phyloP scores from a whole-genome alignment of 495 filamentous ascomycete species.

The Penicillium lagena region DNA sequence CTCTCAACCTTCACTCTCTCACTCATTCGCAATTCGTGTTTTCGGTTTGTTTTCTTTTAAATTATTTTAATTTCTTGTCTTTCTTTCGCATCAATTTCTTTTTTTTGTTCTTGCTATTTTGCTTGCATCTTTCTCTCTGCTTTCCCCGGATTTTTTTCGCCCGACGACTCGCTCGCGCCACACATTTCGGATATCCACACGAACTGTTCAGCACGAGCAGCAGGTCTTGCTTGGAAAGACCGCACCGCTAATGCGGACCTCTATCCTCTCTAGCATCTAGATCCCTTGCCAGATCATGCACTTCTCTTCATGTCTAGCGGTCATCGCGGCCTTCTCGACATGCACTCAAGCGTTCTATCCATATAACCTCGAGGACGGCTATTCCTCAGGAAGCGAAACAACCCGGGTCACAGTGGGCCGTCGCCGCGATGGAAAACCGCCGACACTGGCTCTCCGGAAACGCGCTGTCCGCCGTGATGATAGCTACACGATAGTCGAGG shows the following conservation, averaged over 20 bases:
- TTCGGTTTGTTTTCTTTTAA: background rate
- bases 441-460: conserved; percentile 28
- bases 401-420: too few relatives aligned
- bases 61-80: too few relatives aligned
- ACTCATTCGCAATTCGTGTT: conserved; percentile 5
- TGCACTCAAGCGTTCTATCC: conserved; percentile 30
- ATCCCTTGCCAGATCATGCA: conserved; percentile 28
- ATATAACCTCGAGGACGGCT: conserved; percentile 14
- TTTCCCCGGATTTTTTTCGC: too few relatives aligned
- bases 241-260: conserved; percentile 13
- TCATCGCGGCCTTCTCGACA: conserved; percentile 19
- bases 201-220: too few relatives aligned
- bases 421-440: conserved; percentile 2
- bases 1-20: background rate
- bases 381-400: too few relatives aligned
- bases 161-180: too few relatives aligned
- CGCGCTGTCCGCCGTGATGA: conserved; percentile 35
- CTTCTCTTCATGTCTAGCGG: conserved; percentile 24
- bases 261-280: conserved; percentile 4
- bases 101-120: background rate
- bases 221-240: background rate
- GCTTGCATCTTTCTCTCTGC: too few relatives aligned
- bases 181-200: too few relatives aligned
- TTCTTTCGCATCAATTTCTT: background rate
- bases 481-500: conserved; percentile 50